Evolutionary conservation across 2,329 filamentous ascomycete species (phyloP).

Genomic region (Colletotrichum abscissum): DNA sequence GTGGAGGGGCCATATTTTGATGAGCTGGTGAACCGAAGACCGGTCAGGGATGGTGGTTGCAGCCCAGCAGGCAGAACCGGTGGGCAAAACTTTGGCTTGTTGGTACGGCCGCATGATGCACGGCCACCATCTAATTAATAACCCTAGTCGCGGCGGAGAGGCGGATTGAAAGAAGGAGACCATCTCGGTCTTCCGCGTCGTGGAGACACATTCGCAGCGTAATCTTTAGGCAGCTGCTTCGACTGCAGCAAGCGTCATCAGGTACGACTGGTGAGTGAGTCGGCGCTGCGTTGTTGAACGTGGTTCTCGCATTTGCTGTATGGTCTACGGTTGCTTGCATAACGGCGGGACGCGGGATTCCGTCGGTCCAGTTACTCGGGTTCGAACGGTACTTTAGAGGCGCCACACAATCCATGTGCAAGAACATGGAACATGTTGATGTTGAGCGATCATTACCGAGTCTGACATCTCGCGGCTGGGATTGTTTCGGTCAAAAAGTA

Average conservation of each 20-base stretch:
- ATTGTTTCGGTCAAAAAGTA: no score
- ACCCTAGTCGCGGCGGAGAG: background rate
- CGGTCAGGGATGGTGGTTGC: background rate
- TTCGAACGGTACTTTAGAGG: background rate
- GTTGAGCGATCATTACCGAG: no score
- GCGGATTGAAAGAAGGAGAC: background rate
- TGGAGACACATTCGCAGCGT: background rate
- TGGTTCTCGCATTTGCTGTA: background rate
- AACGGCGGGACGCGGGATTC: background rate
- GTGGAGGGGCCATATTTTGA: background rate
- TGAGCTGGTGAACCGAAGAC: background rate
- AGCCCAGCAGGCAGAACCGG: background rate
- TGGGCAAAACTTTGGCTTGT: background rate
- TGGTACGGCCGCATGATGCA: slow-evolving; percentile 1
- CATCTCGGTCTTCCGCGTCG: background rate
- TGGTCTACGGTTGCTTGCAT: background rate
- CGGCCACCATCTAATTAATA: background rate
- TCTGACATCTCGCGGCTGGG: background rate
- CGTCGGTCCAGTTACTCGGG: background rate
- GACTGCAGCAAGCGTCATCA: background rate
- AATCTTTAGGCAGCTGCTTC: background rate
- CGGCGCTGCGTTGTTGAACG: background rate
- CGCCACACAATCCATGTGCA: background rate
- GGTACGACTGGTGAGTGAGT: background rate
- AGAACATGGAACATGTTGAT: background rate